These are phyloP conservation scores for Herpetomonas samuelpessoai DNA, from an alignment of 208 protist species.

Conservation along the genomic window DNA sequence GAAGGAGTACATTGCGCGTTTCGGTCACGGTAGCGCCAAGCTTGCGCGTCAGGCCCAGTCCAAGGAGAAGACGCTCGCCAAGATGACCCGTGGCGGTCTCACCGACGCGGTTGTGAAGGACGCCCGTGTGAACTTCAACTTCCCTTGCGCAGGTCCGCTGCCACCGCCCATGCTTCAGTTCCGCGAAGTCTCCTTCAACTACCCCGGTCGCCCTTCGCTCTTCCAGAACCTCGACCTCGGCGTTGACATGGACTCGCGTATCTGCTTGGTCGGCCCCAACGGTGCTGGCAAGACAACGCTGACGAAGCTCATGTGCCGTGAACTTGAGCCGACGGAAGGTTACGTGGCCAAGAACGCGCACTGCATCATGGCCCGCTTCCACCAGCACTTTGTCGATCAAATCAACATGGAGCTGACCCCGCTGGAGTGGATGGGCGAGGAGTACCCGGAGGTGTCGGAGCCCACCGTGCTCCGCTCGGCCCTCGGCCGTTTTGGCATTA, in stretches of 20 bases:
- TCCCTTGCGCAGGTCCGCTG: conserved; percentile 77
- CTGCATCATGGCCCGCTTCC: conserved; percentile 93
- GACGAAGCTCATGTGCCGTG: conserved; percentile 94
- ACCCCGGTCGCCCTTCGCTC: conserved; percentile 83
- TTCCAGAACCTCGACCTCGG: conserved; percentile 93
- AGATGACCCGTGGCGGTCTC: conserved; percentile 94
- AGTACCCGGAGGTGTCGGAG: conserved; percentile 90
- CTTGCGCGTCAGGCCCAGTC: conserved; percentile 94
- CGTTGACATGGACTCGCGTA: conserved; percentile 94
- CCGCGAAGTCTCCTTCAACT: conserved; percentile 90
- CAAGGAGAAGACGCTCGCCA: conserved; percentile 94
- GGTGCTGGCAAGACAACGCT: conserved; percentile 97
- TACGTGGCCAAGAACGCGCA: conserved; percentile 93
- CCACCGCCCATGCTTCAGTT: conserved; percentile 95
- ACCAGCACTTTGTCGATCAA: conserved; percentile 96
- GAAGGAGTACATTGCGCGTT: conserved; percentile 96
- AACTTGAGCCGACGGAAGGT: conserved; percentile 85
- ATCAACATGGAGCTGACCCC: conserved; percentile 93
- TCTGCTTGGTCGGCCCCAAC: conserved; percentile 97
- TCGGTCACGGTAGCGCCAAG: conserved; percentile 95
- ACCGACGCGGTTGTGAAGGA: conserved; percentile 90
- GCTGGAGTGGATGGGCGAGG: conserved; percentile 93
- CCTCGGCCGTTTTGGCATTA: conserved; percentile 95
- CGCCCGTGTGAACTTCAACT: conserved; percentile 77
- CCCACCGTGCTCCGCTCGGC: conserved; percentile 86